Base-by-base conservation (phyloP, 1,284 basidiomycete species). In the Trametes hirsuta region DNA sequence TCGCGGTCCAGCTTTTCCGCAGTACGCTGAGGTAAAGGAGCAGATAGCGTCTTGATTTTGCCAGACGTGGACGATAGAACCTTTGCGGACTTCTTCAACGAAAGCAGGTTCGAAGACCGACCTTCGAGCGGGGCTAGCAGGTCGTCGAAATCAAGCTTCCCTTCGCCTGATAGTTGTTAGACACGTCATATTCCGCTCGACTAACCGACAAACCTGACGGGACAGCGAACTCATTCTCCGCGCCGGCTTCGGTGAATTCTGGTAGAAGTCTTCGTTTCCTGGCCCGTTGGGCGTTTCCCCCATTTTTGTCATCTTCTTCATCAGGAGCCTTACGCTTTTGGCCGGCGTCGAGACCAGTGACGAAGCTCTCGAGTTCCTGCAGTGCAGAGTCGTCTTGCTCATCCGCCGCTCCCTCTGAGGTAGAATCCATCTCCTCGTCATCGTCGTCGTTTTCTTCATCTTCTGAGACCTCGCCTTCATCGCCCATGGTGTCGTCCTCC, bases 1-100 rank as follows among this genome's bases (percentile, higher is more conserved):
- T 95, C 88, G 46, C 97, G 88, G 69, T 98, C 95, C 1, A 98
- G 77, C 47, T 92, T 88, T 64, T 98, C 95, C 73, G 98, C 94
- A 0, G 88, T 85, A 36, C 94, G 84, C 25, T 88, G 86, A 2
- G 95, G 94, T 1, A 98, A 80, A 0, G 97, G 97, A 0, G 94
- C 95, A 3, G 93, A 77, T 2, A 98, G 80, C 0, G 90, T 84
- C 58, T 87, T 86, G 24, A 77, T 71, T 40, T 78, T 77, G 40
- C 79, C 74, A 77, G 82, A 63, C 67, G 82, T 78, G 9, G 84
- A 79, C 15, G 81, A 76, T 55, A 88, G 79, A 36, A 81, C 73
- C 71, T 85, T 91, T 2, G 86, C 84, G 0, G 91, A 84, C 66
- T 85, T 87, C 71, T 92, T 90, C 10, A 93, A 83, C 39, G 80